Base-by-base conservation (phyloP, 2,329 filamentous ascomycete genomes). In the Aspergillus udagawae region DNA sequence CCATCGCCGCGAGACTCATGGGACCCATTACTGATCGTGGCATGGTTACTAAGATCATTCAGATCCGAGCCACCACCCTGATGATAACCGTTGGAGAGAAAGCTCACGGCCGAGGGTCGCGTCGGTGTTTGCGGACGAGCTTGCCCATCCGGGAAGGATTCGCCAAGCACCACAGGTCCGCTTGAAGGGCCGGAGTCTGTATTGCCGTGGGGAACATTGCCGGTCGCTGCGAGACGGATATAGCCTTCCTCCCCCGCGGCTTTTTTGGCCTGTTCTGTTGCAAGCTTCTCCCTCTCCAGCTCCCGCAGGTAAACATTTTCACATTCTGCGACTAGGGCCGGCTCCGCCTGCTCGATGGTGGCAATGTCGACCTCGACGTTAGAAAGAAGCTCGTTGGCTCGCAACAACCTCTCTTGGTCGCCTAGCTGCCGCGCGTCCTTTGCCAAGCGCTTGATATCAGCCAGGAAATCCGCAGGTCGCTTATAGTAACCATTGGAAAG, bases 401-500 rank as follows among this genome's bases (percentile, higher is more conserved):
- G 94, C 53, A 97, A 78, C 1, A 88, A 86, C 44, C 91, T 83
- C 60, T 96, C 89, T 65, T 87, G 86, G 67, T 97, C 93, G n/a
- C 89, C 90, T 57, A 87, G 83, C 10, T 86, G 87, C 70, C 87
- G 90, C 10, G 92, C 87, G 75, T 99, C 94, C 71, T 91, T 93
- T 23, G 88, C 88, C 4, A 99, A 79, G 38, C 87, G 85, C 70
- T 88, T 90, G 67, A 97, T 90, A 70, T 99, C 94, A 44, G 87
- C 86, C 52, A 96, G 76, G 70, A 97, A 99, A 70, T 97, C 93
- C 66, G 88, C 88, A 0, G 92, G 91, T 10, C 92, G 86, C 65
- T 92, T 91, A 75, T 99, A 99, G 75, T 91, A 99, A 4, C 94
- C 94, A 71, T 99, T 97, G 4, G 92, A 95, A 35, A 99, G 80